These are phyloP conservation scores for Laetiporus sulphureus DNA, from an alignment of 1,284 basidiomycete species.

Conservation along the genomic window DNA sequence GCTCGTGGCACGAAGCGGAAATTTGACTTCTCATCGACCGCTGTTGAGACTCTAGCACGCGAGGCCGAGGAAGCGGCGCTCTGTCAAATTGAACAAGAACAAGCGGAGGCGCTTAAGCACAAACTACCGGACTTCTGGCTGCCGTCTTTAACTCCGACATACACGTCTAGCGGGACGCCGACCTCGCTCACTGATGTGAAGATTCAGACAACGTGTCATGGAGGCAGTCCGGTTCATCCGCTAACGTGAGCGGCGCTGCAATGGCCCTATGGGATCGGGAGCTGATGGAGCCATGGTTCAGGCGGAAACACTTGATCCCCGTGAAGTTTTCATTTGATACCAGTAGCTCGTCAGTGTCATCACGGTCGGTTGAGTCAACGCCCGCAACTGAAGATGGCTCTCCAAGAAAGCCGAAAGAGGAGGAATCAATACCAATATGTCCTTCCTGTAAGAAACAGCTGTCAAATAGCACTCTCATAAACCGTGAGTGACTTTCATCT, in stretches of 20 bases:
- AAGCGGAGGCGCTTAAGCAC: slow-evolving; percentile 73
- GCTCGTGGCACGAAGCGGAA: slow-evolving; percentile 64
- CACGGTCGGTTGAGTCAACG: slow-evolving; percentile 36
- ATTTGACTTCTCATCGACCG: slow-evolving; percentile 67
- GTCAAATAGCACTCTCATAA: slow-evolving; percentile 69
- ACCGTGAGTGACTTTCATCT: slow-evolving; percentile 42
- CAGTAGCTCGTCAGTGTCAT: slow-evolving; percentile 21
- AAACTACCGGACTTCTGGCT: slow-evolving; percentile 96
- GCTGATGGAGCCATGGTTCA: slow-evolving; percentile 22
- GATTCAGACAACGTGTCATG: slow-evolving; percentile 81
- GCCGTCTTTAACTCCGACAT: slow-evolving; percentile 81
- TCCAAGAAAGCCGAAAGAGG: slow-evolving; percentile 36
- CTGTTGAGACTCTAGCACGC: slow-evolving; percentile 62
- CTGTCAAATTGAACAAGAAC: slow-evolving; percentile 76
- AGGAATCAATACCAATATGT: slow-evolving; percentile 60
- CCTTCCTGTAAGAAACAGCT: slow-evolving; percentile 84
- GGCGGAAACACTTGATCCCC: slow-evolving; percentile 70
- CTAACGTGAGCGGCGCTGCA: slow-evolving; percentile 56
- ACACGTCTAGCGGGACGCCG: slow-evolving; percentile 55
- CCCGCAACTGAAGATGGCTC: slow-evolving; percentile 28
- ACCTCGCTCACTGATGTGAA: slow-evolving; percentile 71
- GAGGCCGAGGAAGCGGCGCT: slow-evolving; percentile 86
- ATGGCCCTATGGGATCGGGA: not conserved
- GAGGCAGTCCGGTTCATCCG: slow-evolving; percentile 66
- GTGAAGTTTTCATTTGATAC: slow-evolving; percentile 65